Percentiles rank a stretch among this genome's conserved stretches.
phyloP scores from a whole-genome alignment of 2,329 filamentous ascomycete species.

The Catunica adiposa region DNA sequence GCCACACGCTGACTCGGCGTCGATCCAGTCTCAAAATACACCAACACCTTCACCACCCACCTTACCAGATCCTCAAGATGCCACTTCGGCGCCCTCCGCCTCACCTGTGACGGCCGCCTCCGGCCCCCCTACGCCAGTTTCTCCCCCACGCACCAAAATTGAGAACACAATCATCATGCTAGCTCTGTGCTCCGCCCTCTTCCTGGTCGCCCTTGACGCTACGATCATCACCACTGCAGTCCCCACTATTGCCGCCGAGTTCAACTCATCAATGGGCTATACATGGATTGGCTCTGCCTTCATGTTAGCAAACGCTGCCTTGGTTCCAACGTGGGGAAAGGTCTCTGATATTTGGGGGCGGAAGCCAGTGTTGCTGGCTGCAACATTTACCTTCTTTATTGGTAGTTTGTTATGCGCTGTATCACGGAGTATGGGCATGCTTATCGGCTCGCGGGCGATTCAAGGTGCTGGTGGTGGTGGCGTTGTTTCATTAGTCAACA shows the following conservation, averaged over 20 bases:
- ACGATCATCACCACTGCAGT: constrained; percentile 53
- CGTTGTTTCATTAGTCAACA: constrained; percentile 42
- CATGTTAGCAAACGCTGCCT: constrained; percentile 50
- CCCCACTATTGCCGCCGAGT: constrained; percentile 45
- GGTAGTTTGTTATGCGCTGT: constrained; percentile 39
- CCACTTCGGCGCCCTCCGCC: neutral
- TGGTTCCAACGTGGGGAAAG: constrained; percentile 54
- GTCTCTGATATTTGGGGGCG: constrained; percentile 42
- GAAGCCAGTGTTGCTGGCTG: constrained; percentile 35
- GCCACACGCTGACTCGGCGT: too few species aligned
- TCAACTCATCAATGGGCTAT: constrained; percentile 53
- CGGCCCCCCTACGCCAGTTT: neutral
- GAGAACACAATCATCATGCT: constrained; percentile 26
- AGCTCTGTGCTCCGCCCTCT: constrained; percentile 29
- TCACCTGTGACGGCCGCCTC: neutral
- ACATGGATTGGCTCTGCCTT: constrained; percentile 65
- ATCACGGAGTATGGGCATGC: constrained; percentile 31
- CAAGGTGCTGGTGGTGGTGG: constrained; percentile 42
- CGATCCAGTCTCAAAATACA: neutral
- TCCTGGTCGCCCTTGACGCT: constrained; percentile 38
- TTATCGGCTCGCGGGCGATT: constrained; percentile 38
- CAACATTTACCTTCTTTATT: constrained; percentile 36
- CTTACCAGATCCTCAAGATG: too few species aligned
- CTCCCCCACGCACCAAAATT: constrained; percentile 21
- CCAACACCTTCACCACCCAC: neutral